Evolutionary conservation across 169 alveolate species (phyloP), one percentile per base, ranked within the genome.

Genomic region (Babesia ovata): DNA sequence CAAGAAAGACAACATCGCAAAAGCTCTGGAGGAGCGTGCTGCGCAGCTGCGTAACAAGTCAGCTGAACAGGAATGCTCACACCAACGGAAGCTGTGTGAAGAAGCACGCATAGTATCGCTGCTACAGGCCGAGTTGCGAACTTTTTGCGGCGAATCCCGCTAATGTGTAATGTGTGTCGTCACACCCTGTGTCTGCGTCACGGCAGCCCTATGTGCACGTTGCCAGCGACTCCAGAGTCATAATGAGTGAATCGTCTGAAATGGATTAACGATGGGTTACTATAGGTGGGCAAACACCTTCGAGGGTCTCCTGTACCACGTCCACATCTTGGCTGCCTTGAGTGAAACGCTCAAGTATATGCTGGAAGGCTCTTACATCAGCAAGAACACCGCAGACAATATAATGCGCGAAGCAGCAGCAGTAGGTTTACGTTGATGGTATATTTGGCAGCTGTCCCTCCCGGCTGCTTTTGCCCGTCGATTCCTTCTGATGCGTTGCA

Each of bases 321-420:
- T 54, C 0, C 62, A 56, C 49, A 65, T 75, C 39, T 4, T 83
- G 56, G 83, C 75, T 66, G 75, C 90, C 24, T 76, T 83, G 36
- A 29, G 24, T 28, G 83, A 39, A 49, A 83, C 90, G 17, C 69
- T 83, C 69, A 74, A 58, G 49, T 73, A 83, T 46, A 83, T 83
- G 90, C 63, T 83, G n/a, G 86, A 56, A 22, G 83, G 83, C 14
- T 83, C 77, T 16, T 83, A 69, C 75, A 75, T 83, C 58, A 49
- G 83, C 54, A 83, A 75, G 65, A 58, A 49, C 29, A 66, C 70
- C 29, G 75, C 85, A 0, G 77, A 69, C 44, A 21, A 17, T 49
- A 73, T 83, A 16, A 33, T 73, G 52, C 29, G 44, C 44, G 90
- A 83, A 36, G 90, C 90, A 14, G 14, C 76, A 19, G 52, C 42